phyloP scores from a whole-genome alignment of 805 yeast species.

The Wickerhamiella cacticola region DNA sequence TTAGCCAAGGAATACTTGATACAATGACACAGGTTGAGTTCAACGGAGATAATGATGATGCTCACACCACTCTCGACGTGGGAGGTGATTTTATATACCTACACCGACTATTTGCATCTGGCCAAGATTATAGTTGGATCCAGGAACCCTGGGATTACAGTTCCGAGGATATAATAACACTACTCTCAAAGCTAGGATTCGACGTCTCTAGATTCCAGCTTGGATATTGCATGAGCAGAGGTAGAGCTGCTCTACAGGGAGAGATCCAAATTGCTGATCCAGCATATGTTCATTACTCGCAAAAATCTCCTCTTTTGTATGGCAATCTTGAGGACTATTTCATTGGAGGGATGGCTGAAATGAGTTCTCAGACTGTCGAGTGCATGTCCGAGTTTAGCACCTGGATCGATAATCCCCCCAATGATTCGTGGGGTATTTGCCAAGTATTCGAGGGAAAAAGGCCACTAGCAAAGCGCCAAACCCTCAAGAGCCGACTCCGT shows the following conservation, averaged over 20 bases:
- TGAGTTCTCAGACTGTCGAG: constrained; percentile 30
- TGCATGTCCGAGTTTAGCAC: constrained; percentile 32
- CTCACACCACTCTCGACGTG: constrained; percentile 45
- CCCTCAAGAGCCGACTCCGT: not conserved
- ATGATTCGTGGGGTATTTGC: constrained; percentile 29
- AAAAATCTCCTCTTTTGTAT: constrained; percentile 36
- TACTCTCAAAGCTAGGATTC: constrained; percentile 33
- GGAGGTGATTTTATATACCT: constrained; percentile 52
- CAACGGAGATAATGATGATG: constrained; percentile 36
- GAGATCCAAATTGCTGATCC: constrained; percentile 33
- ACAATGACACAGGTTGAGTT: constrained; percentile 44
- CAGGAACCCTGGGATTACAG: constrained; percentile 32
- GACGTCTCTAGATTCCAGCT: constrained; percentile 30
- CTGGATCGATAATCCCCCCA: constrained; percentile 31
- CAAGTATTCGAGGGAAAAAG: constrained; percentile 26
- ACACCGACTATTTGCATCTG: constrained; percentile 30
- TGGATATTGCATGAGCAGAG: constrained; percentile 42
- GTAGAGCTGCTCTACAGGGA: constrained; percentile 39
- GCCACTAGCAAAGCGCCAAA: constrained; percentile 14
- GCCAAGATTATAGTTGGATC: constrained; percentile 25
- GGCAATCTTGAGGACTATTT: constrained; percentile 37
- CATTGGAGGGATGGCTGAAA: constrained; percentile 43
- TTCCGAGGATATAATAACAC: constrained; percentile 32
- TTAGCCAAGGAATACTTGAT: constrained; percentile 43
- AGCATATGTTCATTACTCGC: constrained; percentile 28